A percentile compares a stretch with the other conserved stretches of the same genome.
Evolutionary conservation across 2,329 filamentous ascomycete genomes (phyloP).

Genomic region (Cordyceps farinosa): DNA sequence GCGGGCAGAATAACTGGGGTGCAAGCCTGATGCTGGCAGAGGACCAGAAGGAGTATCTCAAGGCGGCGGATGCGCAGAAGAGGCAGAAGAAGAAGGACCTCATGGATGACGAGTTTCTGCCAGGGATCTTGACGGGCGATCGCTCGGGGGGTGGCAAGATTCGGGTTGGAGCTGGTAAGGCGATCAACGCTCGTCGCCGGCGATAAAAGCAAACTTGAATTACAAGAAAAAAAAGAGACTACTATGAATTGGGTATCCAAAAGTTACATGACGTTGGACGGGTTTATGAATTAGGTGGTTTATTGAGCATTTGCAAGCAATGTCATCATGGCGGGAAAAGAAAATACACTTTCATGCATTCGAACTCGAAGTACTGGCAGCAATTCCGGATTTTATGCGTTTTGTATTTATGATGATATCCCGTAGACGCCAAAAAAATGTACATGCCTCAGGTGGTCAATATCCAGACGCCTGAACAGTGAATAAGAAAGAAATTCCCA

Average conservation of each 20-base stretch:
- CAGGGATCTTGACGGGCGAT: slow-evolving; percentile 77
- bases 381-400: not conserved
- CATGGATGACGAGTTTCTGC: slow-evolving; percentile 94
- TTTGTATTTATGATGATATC: not conserved
- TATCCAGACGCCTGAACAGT: not conserved
- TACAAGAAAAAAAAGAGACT: not conserved
- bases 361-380: too few relatives aligned
- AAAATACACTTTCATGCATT: not conserved
- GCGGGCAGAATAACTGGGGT: slow-evolving; percentile 86
- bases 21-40: slow-evolving; percentile 79
- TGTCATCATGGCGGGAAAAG: not conserved
- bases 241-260: not conserved
- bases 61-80: slow-evolving; percentile 59
- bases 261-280: not conserved
- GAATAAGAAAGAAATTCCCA: not conserved
- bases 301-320: slow-evolving; percentile 11
- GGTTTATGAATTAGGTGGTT: not conserved
- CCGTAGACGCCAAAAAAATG: not conserved
- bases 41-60: slow-evolving; percentile 90
- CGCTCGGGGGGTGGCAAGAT: slow-evolving; percentile 63
- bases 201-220: not conserved
- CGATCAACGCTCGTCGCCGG: slow-evolving; percentile 72
- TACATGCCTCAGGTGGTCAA: not conserved
- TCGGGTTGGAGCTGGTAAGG: slow-evolving; percentile 79
- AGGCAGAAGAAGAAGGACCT: slow-evolving; percentile 71